Percentiles rank a stretch among this genome's conserved stretches.
phyloP scores from a whole-genome alignment of 495 filamentous ascomycete species.

The Barbatosphaeria neglecta region DNA sequence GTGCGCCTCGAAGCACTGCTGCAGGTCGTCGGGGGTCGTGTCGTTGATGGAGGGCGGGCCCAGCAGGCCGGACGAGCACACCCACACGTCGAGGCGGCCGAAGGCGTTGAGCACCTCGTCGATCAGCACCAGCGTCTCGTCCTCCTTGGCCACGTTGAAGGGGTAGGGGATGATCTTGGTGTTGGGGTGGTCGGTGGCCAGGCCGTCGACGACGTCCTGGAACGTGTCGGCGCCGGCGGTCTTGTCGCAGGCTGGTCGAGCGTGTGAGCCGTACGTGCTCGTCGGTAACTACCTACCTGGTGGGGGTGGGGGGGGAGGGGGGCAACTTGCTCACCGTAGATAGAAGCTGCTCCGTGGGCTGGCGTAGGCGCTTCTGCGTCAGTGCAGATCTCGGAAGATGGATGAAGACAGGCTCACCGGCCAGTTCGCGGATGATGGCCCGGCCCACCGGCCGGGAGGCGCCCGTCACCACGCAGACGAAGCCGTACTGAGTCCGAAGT shows the following conservation, averaged over 20 bases:
- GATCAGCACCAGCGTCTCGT: conserved; percentile 47
- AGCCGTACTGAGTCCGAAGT: conserved; percentile 35
- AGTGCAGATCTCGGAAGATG: not conserved
- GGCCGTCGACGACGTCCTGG: conserved; percentile 15
- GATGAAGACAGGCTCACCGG: conserved; percentile 23
- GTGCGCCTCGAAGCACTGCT: conserved; percentile 45
- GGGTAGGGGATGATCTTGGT: conserved; percentile 49
- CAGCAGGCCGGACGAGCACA: conserved; percentile 42
- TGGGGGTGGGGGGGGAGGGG: not conserved
- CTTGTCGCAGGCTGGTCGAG: conserved; percentile 16
- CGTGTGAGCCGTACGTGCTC: not conserved
- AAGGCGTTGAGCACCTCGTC: conserved; percentile 50
- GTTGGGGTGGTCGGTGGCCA: conserved; percentile 31
- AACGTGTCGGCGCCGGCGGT: conserved; percentile 10
- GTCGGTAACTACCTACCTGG: no score
- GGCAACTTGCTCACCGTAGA: conserved; percentile 33
- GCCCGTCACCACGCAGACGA: conserved; percentile 51
- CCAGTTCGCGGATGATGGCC: conserved; percentile 46
- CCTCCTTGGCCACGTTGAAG: conserved; percentile 40
- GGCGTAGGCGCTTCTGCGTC: conserved; percentile 1
- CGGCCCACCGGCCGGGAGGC: conserved; percentile 45
- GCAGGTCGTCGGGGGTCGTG: conserved; percentile 41
- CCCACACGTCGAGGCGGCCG: conserved; percentile 50
- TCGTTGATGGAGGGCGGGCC: conserved; percentile 43
- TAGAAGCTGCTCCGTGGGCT: conserved; percentile 53